Evolutionary conservation across 1,284 basidiomycete genomes (phyloP).

Genomic region (Neolentinus lepideus): DNA sequence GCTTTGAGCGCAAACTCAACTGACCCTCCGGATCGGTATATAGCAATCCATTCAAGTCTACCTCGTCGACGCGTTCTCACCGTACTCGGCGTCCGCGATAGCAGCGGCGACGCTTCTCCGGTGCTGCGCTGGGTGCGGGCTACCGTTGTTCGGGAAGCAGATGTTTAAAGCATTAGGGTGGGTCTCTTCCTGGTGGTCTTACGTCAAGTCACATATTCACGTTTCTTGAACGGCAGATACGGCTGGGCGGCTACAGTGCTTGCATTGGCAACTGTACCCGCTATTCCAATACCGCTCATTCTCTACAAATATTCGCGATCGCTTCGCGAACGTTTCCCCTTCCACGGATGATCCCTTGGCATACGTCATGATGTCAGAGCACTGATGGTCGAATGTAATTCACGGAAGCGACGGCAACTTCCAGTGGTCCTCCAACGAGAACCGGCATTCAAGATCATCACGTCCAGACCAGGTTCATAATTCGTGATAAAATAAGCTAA

Average conservation of each 20-base stretch:
- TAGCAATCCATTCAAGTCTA: background rate
- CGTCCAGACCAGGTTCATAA: too few species aligned
- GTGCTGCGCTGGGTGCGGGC: background rate
- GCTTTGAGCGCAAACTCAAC: background rate
- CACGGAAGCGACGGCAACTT: too few species aligned
- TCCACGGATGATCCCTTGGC: background rate
- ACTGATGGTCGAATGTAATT: too few species aligned
- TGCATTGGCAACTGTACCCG: background rate
- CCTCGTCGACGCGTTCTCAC: background rate
- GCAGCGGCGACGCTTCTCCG: background rate
- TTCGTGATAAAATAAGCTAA: too few species aligned
- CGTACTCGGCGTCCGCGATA: background rate
- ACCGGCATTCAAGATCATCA: too few species aligned
- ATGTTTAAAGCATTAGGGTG: background rate
- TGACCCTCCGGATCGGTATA: background rate
- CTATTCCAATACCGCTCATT: background rate
- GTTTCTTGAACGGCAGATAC: background rate
- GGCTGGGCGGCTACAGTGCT: background rate
- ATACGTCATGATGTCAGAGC: too few species aligned
- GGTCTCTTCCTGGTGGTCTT: background rate
- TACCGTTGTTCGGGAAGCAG: background rate
- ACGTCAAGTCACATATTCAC: background rate
- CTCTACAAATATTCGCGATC: background rate
- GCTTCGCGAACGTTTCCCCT: background rate
- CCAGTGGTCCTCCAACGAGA: too few species aligned